Evolutionary conservation across 257 asterid species (phyloP).

Genomic region (Solanum pimpinellifolium): DNA sequence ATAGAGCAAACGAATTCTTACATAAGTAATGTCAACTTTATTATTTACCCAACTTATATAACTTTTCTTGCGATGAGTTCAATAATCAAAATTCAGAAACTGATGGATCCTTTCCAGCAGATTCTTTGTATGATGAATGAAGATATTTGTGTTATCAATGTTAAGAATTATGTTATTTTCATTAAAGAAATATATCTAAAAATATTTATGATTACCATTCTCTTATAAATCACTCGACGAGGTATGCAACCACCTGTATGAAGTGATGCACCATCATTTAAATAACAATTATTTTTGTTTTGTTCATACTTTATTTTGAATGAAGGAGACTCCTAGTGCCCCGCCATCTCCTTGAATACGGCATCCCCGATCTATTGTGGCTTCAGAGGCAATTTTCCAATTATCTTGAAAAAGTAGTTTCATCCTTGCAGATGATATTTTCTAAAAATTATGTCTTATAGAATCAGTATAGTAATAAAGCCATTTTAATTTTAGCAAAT

Average conservation of each 20-base stretch:
- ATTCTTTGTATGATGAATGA: neutral
- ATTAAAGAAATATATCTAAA: neutral
- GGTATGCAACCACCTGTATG: neutral
- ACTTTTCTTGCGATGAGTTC: neutral
- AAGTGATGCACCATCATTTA: neutral
- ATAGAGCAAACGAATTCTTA: neutral
- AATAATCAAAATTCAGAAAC: neutral
- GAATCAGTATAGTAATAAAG: too few species aligned
- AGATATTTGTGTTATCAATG: neutral
- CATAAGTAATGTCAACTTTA: neutral
- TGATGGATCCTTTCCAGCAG: neutral
- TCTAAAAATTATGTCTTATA: too few species aligned
- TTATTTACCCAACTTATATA: neutral
- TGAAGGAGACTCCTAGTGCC: neutral
- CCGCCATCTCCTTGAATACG: neutral
- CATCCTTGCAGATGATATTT: too few species aligned
- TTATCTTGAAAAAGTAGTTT: too few species aligned
- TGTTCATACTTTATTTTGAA: neutral
- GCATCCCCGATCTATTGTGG: too few species aligned
- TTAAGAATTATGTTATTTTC: neutral
- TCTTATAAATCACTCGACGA: neutral
- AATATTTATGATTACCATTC: neutral
- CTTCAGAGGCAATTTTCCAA: too few species aligned
- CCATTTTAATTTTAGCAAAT: too few species aligned
- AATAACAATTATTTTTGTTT: neutral